These are phyloP conservation scores for Epichloe hybrida DNA, from an alignment of 2,329 filamentous ascomycete genomes.

Conservation along the genomic window DNA sequence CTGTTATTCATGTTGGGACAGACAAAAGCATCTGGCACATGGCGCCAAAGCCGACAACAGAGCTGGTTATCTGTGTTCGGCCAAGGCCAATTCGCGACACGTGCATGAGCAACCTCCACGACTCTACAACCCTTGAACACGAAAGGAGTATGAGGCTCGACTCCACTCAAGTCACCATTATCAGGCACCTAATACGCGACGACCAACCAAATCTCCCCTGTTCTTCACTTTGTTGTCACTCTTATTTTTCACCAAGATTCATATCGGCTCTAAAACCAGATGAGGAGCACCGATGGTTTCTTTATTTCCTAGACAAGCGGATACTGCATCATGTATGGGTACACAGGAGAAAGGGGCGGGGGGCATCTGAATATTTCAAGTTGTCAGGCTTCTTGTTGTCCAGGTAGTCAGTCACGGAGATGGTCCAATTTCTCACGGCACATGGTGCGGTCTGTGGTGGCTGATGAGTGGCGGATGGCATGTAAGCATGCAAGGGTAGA, in stretches of 20 bases:
- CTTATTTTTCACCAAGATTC: no score
- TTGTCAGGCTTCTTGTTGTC: not conserved
- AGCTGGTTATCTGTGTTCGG: slow-evolving; percentile 3
- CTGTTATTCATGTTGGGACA: not conserved
- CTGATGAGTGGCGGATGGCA: no score
- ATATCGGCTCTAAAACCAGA: no score
- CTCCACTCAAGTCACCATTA: no score
- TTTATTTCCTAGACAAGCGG: not conserved
- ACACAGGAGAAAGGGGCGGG: not conserved
- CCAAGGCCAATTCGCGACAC: not conserved
- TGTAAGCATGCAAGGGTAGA: no score
- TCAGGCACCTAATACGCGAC: no score
- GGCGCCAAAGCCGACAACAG: not conserved
- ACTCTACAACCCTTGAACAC: no score
- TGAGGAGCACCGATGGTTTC: not conserved
- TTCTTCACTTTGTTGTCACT: no score
- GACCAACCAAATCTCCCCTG: no score
- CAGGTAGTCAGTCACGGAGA: not conserved
- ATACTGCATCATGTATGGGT: not conserved
- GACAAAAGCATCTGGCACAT: not conserved
- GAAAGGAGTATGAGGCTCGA: no score
- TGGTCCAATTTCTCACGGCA: not conserved
- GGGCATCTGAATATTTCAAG: not conserved
- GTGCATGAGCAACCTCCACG: not conserved
- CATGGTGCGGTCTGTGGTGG: not conserved